phyloP scores from a whole-genome alignment of 2,329 filamentous ascomycete genomes.

The Aspergillus arachidicola region DNA sequence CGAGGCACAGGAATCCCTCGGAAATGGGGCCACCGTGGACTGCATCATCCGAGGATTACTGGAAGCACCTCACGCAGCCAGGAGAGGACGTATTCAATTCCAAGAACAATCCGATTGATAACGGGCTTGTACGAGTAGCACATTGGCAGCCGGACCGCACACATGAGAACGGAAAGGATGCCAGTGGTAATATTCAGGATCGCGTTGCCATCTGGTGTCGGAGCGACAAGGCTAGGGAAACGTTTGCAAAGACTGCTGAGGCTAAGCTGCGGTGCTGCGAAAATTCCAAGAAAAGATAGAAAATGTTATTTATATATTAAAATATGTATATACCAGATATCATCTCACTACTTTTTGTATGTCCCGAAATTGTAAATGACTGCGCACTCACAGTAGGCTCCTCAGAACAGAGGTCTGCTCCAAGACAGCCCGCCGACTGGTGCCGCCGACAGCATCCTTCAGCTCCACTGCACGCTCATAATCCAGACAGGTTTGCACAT shows the following conservation, averaged over 20 bases:
- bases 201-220: not conserved
- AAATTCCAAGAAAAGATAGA: not conserved
- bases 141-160: not conserved
- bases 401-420: slow-evolving; percentile 69
- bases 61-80: not conserved
- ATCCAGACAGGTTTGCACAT: slow-evolving; percentile 72
- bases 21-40: not conserved
- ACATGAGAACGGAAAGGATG: not conserved
- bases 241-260: not conserved
- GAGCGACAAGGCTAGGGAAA: not conserved
- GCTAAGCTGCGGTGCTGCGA: not conserved
- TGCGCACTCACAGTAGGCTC: slow-evolving; percentile 48
- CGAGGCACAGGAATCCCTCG: not conserved
- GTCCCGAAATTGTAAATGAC: slow-evolving; percentile 4
- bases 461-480: slow-evolving; percentile 84
- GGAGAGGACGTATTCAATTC: not conserved
- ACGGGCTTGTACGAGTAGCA: not conserved
- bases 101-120: not conserved
- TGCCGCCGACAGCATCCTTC: slow-evolving; percentile 75
- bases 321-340: slow-evolving; percentile 3
- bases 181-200: not conserved
- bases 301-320: slow-evolving; percentile 7
- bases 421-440: slow-evolving; percentile 69
- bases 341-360: slow-evolving; percentile 5
- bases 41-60: not conserved